phyloP scores from a whole-genome alignment of 1,284 basidiomycete species.

The Boletellus deceptivus region DNA sequence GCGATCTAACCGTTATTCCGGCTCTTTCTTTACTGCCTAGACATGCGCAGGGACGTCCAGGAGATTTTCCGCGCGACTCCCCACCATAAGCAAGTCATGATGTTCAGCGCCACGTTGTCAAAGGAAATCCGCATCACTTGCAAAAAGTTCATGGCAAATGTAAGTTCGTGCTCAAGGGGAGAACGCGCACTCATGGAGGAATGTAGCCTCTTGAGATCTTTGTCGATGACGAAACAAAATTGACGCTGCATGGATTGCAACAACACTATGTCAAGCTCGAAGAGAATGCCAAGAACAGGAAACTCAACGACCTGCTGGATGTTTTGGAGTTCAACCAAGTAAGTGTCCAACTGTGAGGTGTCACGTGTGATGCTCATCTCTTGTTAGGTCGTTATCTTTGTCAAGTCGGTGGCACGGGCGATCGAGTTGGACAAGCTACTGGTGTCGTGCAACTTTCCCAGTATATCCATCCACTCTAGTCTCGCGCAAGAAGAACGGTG shows the following conservation, averaged over 20 bases:
- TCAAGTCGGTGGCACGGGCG: slow-evolving; percentile 96
- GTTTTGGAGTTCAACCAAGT: slow-evolving; percentile 99
- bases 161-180: slow-evolving; percentile 42
- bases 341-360: slow-evolving; percentile 11
- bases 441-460: slow-evolving; percentile 98
- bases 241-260: slow-evolving; percentile 97
- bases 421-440: slow-evolving; percentile 96
- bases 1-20: slow-evolving; percentile 63
- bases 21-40: slow-evolving; percentile 48
- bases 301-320: slow-evolving; percentile 95
- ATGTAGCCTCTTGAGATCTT: slow-evolving; percentile 96
- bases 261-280: slow-evolving; percentile 98
- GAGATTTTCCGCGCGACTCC: slow-evolving; percentile 99
- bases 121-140: slow-evolving; percentile 98
- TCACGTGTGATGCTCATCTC: slow-evolving; percentile 2
- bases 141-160: slow-evolving; percentile 99
- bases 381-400: slow-evolving; percentile 94
- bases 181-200: slow-evolving; percentile 4
- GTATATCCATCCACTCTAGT: slow-evolving; percentile 96
- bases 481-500: slow-evolving; percentile 95
- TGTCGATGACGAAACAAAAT: slow-evolving; percentile 98
- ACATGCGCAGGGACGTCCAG: slow-evolving; percentile 99
- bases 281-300: slow-evolving; percentile 95
- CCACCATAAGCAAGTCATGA: slow-evolving; percentile 99
- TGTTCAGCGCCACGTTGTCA: slow-evolving; percentile 98